Evolutionary conservation across 495 filamentous ascomycete genomes (phyloP).

Genomic region (Tetracladium marchalianum): DNA sequence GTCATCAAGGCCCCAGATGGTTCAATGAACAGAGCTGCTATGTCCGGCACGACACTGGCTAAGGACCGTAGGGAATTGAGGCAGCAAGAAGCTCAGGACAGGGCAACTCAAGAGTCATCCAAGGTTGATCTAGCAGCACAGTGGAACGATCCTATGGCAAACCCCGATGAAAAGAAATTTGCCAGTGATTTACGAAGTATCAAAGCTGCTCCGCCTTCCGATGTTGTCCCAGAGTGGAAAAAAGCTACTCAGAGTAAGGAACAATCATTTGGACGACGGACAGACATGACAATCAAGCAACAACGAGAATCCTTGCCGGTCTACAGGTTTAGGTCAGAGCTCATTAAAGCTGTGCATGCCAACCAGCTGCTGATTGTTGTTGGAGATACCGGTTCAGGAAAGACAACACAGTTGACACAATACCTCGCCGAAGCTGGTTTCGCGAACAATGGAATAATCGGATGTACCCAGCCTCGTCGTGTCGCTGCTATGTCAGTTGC

Average conservation of each 20-base stretch:
- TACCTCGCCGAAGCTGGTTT: conserved; percentile 91
- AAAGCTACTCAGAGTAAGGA: conserved; percentile 73
- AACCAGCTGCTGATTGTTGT: conserved; percentile 95
- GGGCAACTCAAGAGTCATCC: conserved; percentile 64
- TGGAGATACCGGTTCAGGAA: conserved; percentile 94
- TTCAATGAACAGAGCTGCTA: conserved; percentile 87
- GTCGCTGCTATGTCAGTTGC: conserved; percentile 97
- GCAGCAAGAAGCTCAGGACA: conserved; percentile 80
- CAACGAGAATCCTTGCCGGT: conserved; percentile 88
- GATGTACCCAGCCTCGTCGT: conserved; percentile 93
- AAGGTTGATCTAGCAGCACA: conserved; percentile 82
- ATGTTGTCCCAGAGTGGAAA: conserved; percentile 88
- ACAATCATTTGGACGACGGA: conserved; percentile 73
- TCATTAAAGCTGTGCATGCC: conserved; percentile 77
- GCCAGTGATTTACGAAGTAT: conserved; percentile 65
- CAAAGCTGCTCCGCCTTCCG: conserved; percentile 37
- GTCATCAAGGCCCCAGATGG: conserved; percentile 97
- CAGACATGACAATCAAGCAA: conserved; percentile 88
- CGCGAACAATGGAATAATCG: conserved; percentile 82
- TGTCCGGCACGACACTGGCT: conserved; percentile 83
- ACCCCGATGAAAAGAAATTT: conserved; percentile 74
- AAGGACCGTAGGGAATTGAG: conserved; percentile 83
- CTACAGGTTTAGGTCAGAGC: conserved; percentile 76
- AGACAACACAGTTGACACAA: conserved; percentile 94
- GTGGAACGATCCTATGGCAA: conserved; percentile 95